Evolutionary conservation across 2,329 filamentous ascomycete species (phyloP).

Genomic region (Endothia cerciana): DNA sequence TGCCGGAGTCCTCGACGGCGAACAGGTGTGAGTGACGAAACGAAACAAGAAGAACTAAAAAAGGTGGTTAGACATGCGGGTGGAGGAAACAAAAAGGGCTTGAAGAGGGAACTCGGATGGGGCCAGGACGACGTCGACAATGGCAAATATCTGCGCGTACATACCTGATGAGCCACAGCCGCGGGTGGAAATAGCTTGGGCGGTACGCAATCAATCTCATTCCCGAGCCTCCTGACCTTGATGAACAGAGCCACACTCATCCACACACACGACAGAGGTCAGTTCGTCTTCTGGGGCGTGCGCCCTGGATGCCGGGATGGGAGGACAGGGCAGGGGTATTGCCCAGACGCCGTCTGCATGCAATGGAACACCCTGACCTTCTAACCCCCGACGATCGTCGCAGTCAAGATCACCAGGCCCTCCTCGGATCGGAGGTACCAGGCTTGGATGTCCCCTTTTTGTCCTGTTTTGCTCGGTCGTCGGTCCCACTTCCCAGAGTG

Average conservation of each 20-base stretch:
- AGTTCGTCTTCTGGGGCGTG: not conserved
- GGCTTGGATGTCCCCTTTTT: not conserved
- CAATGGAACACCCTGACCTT: not conserved
- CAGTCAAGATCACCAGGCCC: constrained; percentile 2
- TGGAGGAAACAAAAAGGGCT: constrained; percentile 1
- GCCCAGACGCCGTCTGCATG: constrained; percentile 1
- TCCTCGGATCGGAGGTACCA: not conserved
- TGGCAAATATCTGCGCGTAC: constrained; percentile 24
- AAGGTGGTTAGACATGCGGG: constrained; percentile 13
- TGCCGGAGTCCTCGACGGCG: constrained; percentile 20
- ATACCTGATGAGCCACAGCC: constrained; percentile 26
- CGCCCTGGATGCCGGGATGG: not conserved
- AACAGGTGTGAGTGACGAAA: constrained; percentile 6
- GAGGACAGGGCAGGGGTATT: constrained; percentile 7
- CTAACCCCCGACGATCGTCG: not conserved
- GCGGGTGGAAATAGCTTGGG: constrained; percentile 16
- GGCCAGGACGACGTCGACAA: constrained; percentile 8
- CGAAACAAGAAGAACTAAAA: constrained; percentile 15
- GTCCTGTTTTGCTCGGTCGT: constrained; percentile 14
- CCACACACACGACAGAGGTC: constrained; percentile 11
- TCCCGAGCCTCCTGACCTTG: constrained; percentile 13
- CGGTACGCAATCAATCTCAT: constrained; percentile 25
- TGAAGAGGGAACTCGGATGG: constrained; percentile 6
- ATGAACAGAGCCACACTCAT: constrained; percentile 12
- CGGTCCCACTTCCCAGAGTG: constrained; percentile 22